Conservation (phyloP, 257 asterid genomes). For the Petunia secreta region DNA sequence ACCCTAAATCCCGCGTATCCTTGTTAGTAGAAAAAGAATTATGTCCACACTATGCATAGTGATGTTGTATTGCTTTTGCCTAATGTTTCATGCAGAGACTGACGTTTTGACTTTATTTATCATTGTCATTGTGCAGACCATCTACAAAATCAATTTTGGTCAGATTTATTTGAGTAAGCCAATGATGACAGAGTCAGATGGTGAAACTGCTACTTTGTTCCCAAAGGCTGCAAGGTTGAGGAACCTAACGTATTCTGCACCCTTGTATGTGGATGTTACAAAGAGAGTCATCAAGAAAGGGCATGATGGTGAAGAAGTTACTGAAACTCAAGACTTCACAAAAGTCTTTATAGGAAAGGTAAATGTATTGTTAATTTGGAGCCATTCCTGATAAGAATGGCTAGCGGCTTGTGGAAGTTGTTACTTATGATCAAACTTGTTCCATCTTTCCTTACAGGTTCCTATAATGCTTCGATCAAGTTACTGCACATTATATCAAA, state of each 20-base stretch:
- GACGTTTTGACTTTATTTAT: slow-evolving; percentile 5
- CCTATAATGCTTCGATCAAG: slow-evolving; percentile 98
- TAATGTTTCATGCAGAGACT: neutral
- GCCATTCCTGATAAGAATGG: neutral
- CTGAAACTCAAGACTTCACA: slow-evolving; percentile 95
- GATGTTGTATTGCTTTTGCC: neutral
- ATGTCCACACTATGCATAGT: neutral
- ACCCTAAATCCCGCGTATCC: neutral
- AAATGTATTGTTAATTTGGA: slow-evolving; percentile 20
- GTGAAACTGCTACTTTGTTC: slow-evolving; percentile 97
- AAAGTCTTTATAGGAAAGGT: slow-evolving; percentile 99
- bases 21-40: neutral
- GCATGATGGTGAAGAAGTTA: slow-evolving; percentile 96
- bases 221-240: slow-evolving; percentile 99
- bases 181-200: slow-evolving; percentile 99
- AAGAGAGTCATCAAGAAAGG: slow-evolving; percentile 93
- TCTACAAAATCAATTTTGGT: slow-evolving; percentile 85
- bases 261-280: slow-evolving; percentile 87
- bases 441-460: slow-evolving; percentile 50
- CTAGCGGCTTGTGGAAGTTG: slow-evolving; percentile 1
- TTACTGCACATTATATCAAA: slow-evolving; percentile 88
- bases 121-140: slow-evolving; percentile 62
- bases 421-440: slow-evolving; percentile 17
- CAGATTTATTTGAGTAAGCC: slow-evolving; percentile 98
- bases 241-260: slow-evolving; percentile 96